Percentiles rank a stretch among this genome's conserved stretches.
Conservation (phyloP, 2,329 filamentous ascomycete species). For the Cordyceps cicadae region DNA sequence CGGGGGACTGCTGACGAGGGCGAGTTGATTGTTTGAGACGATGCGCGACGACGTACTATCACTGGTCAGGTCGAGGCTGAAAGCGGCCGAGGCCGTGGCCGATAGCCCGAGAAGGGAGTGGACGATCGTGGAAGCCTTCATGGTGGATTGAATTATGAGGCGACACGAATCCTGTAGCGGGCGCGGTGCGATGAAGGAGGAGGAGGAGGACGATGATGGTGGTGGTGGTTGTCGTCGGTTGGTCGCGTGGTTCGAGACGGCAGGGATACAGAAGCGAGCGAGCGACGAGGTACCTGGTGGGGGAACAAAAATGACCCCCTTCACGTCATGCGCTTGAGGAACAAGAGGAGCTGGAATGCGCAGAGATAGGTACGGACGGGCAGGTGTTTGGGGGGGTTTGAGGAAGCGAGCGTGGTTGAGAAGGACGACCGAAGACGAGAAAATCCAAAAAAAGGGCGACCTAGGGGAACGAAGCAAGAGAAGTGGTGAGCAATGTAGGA, state of each 20-base stretch:
- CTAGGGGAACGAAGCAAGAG: not conserved
- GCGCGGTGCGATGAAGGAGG: not conserved
- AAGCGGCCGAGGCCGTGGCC: not conserved
- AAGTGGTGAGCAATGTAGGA: not conserved
- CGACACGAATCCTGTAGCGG: not conserved
- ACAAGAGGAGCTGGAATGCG: not conserved
- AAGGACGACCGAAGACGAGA: not conserved
- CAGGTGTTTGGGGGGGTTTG: not conserved
- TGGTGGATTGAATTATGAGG: not conserved
- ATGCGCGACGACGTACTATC: not conserved
- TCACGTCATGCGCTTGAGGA: conserved; percentile 3
- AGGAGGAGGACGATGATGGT: not conserved
- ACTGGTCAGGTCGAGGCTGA: conserved; percentile 2
- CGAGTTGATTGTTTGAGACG: not conserved
- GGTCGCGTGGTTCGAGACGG: not conserved
- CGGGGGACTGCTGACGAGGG: not conserved
- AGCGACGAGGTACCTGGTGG: not conserved
- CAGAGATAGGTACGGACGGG: not conserved
- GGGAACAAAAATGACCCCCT: not conserved
- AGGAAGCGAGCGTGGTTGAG: conserved; percentile 2
- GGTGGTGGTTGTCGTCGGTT: not conserved
- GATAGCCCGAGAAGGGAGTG: not conserved
- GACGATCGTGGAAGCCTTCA: not conserved
- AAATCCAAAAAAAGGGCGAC: not conserved
- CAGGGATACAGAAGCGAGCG: not conserved